Base-by-base conservation (phyloP, 2,329 filamentous ascomycete genomes). In the Aspergillus pseudoviridinutans region DNA sequence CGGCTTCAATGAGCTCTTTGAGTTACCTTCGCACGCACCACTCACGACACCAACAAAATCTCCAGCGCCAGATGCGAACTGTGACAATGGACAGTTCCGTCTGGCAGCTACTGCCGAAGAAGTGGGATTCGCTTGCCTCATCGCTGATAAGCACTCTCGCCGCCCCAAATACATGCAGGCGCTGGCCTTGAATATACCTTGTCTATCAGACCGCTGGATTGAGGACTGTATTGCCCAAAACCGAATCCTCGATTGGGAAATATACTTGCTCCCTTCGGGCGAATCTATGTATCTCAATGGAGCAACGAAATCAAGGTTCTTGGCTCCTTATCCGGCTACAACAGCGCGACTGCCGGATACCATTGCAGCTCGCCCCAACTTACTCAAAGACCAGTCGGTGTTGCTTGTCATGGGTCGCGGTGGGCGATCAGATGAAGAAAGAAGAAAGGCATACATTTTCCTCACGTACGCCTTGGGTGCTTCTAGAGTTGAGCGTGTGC, bases 141-240 rank as follows among this genome's bases (percentile, higher is more conserved):
- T 99, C 58, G 88, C 92, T 0, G 91, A 97, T 68, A 84, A 85
- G 4, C 89, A 96, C 71, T 94, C 90, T 6, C 86, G 93, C 50
- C 92, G 91, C 61, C 84, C 87, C 51, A 99, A 97, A 71, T 97
- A 94, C 72, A 90, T 97, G 81, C 92, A 97, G 75, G 94, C 94
- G 0, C 83, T 99, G 2, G 92, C 94, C 0, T 83, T 99, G 0
- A 91, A 91, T 0, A 76, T 99, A 0, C 94, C 94, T 0, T 96
- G 92, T 67, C 80, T 99, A 1, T 88, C 91, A 5, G 83, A 86
- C 5, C 87, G 87, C 55, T 99, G 94, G 93, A 79, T 96, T 50
- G 81, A 84, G 27, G 83, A 89, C 51, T 96, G 90, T 60, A 73
- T 93, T 3, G 73, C 80, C 1, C 84, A 84, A 32, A 78, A 80